Evolutionary conservation across 768 basidiomycete genomes (phyloP).

Genomic region (Coprinellus micaceus): DNA sequence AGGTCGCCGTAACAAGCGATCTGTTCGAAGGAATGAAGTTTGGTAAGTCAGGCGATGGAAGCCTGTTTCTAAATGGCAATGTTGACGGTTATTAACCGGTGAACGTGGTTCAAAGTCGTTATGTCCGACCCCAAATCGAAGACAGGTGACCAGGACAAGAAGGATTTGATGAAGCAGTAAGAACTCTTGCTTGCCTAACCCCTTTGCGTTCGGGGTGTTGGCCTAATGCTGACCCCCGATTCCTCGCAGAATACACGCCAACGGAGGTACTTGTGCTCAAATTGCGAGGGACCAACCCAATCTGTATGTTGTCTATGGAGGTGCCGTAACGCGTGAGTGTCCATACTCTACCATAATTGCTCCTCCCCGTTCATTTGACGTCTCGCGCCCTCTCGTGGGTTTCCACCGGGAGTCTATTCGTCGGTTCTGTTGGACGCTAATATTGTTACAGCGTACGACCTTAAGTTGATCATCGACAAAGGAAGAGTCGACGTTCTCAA

Average conservation of each 20-base stretch:
- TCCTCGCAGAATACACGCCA: constrained; percentile 56
- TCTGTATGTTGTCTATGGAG: constrained; percentile 64
- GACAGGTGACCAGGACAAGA: constrained; percentile 65
- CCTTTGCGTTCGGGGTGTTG: not conserved
- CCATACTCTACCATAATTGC: too few relatives aligned
- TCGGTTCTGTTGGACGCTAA: not conserved
- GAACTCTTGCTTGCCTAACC: constrained; percentile 16
- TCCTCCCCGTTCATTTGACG: not conserved
- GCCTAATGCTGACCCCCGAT: not conserved
- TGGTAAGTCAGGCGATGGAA: constrained; percentile 45
- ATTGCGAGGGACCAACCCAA: constrained; percentile 53
- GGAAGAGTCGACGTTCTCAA: constrained; percentile 68
- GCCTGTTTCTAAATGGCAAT: not conserved
- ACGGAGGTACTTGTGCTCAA: constrained; percentile 67
- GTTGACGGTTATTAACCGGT: constrained; percentile 1
- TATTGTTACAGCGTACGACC: constrained; percentile 54
- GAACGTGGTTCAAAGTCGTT: constrained; percentile 47
- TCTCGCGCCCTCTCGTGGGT: not conserved
- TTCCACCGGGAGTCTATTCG: not conserved
- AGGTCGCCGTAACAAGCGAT: constrained; percentile 54
- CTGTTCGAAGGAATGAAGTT: constrained; percentile 78
- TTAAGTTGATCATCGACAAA: constrained; percentile 69
- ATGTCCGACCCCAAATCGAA: constrained; percentile 70
- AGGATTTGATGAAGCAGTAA: constrained; percentile 64
- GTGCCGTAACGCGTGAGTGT: constrained; percentile 61